These are phyloP conservation scores for Inga oerstediana DNA, from an alignment of 306 rosid genomes.

Conservation along the genomic window DNA sequence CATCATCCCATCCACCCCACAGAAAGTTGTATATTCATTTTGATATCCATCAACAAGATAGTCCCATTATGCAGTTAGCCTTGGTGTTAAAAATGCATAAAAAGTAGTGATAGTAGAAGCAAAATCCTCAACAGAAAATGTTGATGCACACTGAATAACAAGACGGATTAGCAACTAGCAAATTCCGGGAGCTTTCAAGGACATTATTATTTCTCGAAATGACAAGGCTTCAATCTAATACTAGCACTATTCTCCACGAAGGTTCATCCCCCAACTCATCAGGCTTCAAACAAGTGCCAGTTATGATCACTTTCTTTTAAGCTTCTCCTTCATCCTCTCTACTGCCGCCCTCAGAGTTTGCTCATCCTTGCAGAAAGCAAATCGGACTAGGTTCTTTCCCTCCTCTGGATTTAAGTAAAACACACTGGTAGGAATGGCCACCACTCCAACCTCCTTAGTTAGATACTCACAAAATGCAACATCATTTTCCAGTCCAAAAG, in stretches of 20 bases:
- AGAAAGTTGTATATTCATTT: not conserved
- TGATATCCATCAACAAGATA: too few species aligned
- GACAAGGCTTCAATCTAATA: not conserved
- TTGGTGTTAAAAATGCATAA: too few species aligned
- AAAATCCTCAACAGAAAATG: not conserved
- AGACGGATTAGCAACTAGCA: not conserved
- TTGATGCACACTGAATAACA: not conserved
- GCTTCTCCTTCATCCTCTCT: conserved; percentile 87
- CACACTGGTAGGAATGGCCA: conserved; percentile 90
- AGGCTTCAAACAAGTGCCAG: not conserved
- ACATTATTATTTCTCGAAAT: not conserved
- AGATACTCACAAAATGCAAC: conserved; percentile 85
- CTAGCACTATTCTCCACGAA: not conserved
- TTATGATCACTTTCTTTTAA: conserved; percentile 47
- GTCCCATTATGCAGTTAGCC: too few species aligned
- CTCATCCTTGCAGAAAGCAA: conserved; percentile 93
- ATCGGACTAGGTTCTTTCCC: conserved; percentile 86
- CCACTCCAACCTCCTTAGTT: conserved; percentile 92
- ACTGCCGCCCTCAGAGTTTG: conserved; percentile 82
- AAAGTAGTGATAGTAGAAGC: too few species aligned
- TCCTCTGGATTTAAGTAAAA: conserved; percentile 95
- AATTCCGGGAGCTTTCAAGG: not conserved
- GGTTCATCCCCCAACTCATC: not conserved
- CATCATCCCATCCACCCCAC: too few species aligned
- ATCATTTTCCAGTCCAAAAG: conserved; percentile 84